phyloP scores from a whole-genome alignment of 352 stramenopile species.

The Phytophthora megakarya region DNA sequence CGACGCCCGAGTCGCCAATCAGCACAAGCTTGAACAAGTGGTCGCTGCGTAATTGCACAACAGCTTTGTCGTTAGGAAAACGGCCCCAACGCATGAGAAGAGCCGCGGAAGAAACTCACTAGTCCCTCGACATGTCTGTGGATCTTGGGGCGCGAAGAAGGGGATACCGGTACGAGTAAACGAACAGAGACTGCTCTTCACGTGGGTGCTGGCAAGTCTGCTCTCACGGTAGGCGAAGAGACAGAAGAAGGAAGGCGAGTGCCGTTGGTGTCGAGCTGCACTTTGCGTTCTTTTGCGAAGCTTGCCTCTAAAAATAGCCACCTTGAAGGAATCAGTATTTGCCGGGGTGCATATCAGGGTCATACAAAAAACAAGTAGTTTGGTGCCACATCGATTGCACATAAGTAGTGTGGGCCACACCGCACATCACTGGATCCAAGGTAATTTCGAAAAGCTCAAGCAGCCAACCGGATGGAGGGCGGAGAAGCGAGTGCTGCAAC shows the following conservation, averaged over 20 bases:
- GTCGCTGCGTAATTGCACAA: constrained; percentile 52
- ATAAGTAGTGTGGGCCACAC: constrained; percentile 22
- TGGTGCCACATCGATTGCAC: not conserved
- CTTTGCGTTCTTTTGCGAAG: constrained; percentile 8
- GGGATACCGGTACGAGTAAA: too few species aligned
- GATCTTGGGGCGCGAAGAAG: constrained; percentile 10
- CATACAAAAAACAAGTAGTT: constrained; percentile 25
- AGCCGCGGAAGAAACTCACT: constrained; percentile 45
- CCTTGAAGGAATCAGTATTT: constrained; percentile 33
- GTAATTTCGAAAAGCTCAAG: constrained; percentile 12
- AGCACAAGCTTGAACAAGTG: constrained; percentile 98
- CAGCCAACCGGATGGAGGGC: constrained; percentile 29
- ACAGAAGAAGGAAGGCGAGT: constrained; percentile 20
- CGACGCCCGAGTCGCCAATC: constrained; percentile 98
- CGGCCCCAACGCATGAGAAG: not conserved
- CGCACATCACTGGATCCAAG: not conserved
- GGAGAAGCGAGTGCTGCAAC: constrained; percentile 21
- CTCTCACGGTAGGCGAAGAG: constrained; percentile 16
- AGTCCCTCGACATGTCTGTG: constrained; percentile 75
- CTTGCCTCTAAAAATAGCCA: constrained; percentile 35
- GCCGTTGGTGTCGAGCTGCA: constrained; percentile 7
- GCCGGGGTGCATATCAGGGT: constrained; percentile 22
- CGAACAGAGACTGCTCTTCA: constrained; percentile 1
- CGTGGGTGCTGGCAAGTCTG: constrained; percentile 6
- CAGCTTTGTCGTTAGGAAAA: constrained; percentile 24